Evolutionary conservation across 148 eudicot species (phyloP).

Genomic region (Linanthus parryae): DNA sequence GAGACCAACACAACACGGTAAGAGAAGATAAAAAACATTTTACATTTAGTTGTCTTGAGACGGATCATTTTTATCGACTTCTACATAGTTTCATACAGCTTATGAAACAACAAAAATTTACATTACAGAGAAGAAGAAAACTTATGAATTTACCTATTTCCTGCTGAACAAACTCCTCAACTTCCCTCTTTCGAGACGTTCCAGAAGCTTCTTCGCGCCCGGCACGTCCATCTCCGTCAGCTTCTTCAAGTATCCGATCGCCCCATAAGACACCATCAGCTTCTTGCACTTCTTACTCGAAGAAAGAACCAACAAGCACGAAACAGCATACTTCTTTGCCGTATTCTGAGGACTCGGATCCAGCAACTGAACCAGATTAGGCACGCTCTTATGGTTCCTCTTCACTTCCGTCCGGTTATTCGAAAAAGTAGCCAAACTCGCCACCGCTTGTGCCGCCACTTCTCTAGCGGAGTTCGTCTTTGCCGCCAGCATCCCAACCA

Average conservation of each 20-base stretch:
- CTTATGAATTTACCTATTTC: slow-evolving; percentile 28
- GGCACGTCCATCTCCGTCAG: slow-evolving; percentile 72
- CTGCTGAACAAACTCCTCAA: slow-evolving; percentile 51
- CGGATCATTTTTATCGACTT: too few relatives aligned
- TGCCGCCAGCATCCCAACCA: slow-evolving; percentile 71
- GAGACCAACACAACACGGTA: too few relatives aligned
- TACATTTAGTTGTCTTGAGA: too few relatives aligned
- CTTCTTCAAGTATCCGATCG: slow-evolving; percentile 91
- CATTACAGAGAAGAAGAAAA: background rate
- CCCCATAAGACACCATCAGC: slow-evolving; percentile 89
- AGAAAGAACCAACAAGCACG: slow-evolving; percentile 46
- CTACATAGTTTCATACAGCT: slow-evolving; percentile 40
- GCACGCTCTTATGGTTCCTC: slow-evolving; percentile 73
- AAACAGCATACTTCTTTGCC: slow-evolving; percentile 80
- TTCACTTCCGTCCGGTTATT: slow-evolving; percentile 65
- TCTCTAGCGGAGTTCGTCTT: slow-evolving; percentile 62
- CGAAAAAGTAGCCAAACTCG: slow-evolving; percentile 43
- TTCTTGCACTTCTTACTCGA: slow-evolving; percentile 83
- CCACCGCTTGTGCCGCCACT: slow-evolving; percentile 73
- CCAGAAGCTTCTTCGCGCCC: slow-evolving; percentile 80
- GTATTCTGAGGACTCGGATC: slow-evolving; percentile 73
- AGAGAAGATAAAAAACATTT: too few relatives aligned
- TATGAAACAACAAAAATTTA: slow-evolving; percentile 52
- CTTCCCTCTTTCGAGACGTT: slow-evolving; percentile 67
- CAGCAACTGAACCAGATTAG: slow-evolving; percentile 71